A percentile compares a stretch with the other conserved stretches of the same genome.
phyloP scores from a whole-genome alignment of 1,139 yeast genomes.

The Taiozyma sp. region DNA sequence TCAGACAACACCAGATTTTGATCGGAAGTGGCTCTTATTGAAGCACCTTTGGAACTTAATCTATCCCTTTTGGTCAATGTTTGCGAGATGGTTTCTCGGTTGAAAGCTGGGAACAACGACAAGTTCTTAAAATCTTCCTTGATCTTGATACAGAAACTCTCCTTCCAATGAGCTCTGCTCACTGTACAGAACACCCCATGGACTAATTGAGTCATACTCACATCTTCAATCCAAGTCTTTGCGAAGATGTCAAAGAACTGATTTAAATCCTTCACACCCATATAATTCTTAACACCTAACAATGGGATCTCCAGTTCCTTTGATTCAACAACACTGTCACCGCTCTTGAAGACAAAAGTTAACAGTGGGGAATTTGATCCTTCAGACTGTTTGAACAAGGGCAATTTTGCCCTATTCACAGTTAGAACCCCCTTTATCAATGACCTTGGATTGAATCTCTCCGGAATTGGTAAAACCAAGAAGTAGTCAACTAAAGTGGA shows the following conservation, averaged over 20 bases:
- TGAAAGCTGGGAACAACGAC: constrained; percentile 32
- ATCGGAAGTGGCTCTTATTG: background rate
- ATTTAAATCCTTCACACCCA: constrained; percentile 14
- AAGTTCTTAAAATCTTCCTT: constrained; percentile 27
- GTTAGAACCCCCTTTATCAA: constrained; percentile 19
- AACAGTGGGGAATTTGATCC: constrained; percentile 28
- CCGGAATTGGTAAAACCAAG: constrained; percentile 31
- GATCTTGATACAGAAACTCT: constrained; percentile 38
- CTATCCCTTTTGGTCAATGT: background rate
- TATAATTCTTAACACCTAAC: constrained; percentile 9
- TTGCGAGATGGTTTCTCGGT: constrained; percentile 5
- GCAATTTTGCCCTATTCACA: constrained; percentile 23
- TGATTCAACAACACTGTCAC: constrained; percentile 10
- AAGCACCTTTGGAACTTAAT: background rate
- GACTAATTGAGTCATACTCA: constrained; percentile 32
- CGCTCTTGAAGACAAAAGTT: constrained; percentile 32
- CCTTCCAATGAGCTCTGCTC: constrained; percentile 17
- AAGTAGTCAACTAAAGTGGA: constrained; percentile 31
- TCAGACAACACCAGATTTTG: background rate
- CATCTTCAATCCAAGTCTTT: constrained; percentile 33
- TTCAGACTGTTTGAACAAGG: constrained; percentile 20
- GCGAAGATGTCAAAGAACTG: constrained; percentile 41
- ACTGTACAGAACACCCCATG: constrained; percentile 41
- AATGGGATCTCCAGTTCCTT: constrained; percentile 12
- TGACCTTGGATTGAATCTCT: constrained; percentile 8